Base-by-base conservation (phyloP, 139 green algal species). In the Tetradesmus obliquus region DNA sequence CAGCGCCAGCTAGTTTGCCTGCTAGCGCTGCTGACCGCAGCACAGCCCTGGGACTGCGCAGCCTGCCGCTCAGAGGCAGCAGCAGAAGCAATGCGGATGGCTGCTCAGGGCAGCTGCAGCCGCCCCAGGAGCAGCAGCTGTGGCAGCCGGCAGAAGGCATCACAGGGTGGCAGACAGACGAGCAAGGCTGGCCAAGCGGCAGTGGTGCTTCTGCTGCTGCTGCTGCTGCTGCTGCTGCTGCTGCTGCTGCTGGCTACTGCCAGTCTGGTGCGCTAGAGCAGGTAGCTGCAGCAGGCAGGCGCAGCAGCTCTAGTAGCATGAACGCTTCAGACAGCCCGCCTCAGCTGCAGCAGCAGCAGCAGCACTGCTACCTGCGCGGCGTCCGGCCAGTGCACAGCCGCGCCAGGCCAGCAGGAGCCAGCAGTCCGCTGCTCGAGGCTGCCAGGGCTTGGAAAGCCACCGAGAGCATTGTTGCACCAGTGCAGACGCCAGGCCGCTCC, bases 371-470 rank as follows among this genome's bases (percentile, higher is more conserved):
- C 2, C 55, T 53, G 20, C 82, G 62, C 55, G 55, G 55, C 55
- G 62, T 55, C 20, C 51, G 82, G 51, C 82, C 82, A 13, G 32
- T 87, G 20, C 82, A 87, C 82, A 72, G 82, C 82, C 60, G 24
- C 7, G 54, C 5, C 13, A 74, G 82, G 55, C 82, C 54, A 66
- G 82, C 82, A 87, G 82, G 55, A 74, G 62, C 54, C 54, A 58
- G 55, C 54, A 87, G 82, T 13, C 82, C 82, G 6, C 60, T 72
- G 10, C 62, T 87, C 0, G 62, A 76, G 3, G 66, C 66, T 87
- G 55, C 9, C 55, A 71, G 74, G 55, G 55, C 51, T 22, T 71
- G 17, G 15, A 76, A 24, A 19, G 12, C n/a, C 66, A 76, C 15
- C 66, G 17, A n/a, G 17, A 76, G 66, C 66, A 6, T 24, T 76